phyloP scores from a whole-genome alignment of 108 stramenopile species.

The Nitzschia sp. region DNA sequence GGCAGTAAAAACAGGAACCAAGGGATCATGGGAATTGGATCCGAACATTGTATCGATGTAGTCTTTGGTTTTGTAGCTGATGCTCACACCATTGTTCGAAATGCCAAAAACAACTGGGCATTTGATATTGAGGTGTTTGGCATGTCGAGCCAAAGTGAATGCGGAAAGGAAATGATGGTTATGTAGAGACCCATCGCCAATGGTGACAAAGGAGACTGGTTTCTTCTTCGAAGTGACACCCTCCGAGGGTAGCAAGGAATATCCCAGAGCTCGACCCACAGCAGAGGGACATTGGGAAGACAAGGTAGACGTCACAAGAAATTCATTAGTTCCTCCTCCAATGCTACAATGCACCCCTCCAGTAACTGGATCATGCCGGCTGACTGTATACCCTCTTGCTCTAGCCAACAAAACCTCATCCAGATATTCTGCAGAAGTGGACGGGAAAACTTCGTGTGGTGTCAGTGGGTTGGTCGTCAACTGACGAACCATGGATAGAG shows the following conservation, averaged over 20 bases:
- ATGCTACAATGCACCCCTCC: constrained; percentile 85
- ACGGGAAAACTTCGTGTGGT: not conserved
- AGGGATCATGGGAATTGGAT: constrained; percentile 16
- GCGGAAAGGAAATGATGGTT: constrained; percentile 82
- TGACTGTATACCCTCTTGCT: constrained; percentile 73
- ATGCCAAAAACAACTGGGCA: constrained; percentile 83
- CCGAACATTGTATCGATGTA: constrained; percentile 59
- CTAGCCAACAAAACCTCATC: constrained; percentile 70
- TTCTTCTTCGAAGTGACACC: constrained; percentile 13
- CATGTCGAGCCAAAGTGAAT: constrained; percentile 71
- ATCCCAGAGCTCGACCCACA: constrained; percentile 80
- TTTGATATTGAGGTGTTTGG: constrained; percentile 59
- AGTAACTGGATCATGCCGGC: constrained; percentile 77
- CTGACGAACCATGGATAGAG: constrained; percentile 60
- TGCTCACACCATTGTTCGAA: constrained; percentile 78
- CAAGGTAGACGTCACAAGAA: constrained; percentile 73
- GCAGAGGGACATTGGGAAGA: constrained; percentile 84
- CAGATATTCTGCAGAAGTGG: constrained; percentile 2
- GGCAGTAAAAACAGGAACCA: constrained; percentile 54
- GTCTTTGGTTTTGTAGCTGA: constrained; percentile 61
- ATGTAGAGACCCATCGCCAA: constrained; percentile 85
- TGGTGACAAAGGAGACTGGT: constrained; percentile 67
- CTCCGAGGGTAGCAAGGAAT: constrained; percentile 43
- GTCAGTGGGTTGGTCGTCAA: constrained; percentile 5
- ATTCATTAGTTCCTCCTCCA: constrained; percentile 55